Evolutionary conservation across 805 yeast species (phyloP).

Genomic region (Hanseniaspora guilliermondii): DNA sequence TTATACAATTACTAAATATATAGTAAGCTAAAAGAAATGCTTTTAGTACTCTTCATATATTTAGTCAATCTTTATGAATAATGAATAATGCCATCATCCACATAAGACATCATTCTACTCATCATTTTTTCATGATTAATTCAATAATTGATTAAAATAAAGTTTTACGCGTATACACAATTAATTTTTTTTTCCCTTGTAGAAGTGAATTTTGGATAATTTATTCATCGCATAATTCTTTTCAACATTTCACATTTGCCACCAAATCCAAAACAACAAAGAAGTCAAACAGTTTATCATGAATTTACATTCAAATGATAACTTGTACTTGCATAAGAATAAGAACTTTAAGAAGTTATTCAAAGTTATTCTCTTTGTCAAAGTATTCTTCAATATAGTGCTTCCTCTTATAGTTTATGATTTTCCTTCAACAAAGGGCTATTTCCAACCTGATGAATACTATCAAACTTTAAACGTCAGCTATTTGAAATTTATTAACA

Average conservation of each 20-base stretch:
- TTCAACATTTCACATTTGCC: background rate
- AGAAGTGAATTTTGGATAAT: background rate
- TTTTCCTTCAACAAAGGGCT: constrained; percentile 41
- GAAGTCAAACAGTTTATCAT: background rate
- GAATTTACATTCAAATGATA: background rate
- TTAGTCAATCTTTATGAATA: no score
- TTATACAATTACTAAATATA: no score
- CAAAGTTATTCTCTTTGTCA: background rate
- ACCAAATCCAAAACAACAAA: background rate
- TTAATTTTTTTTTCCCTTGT: background rate
- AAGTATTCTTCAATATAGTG: background rate
- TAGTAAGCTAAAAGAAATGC: no score
- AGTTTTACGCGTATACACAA: no score
- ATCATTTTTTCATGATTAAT: no score
- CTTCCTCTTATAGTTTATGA: constrained; percentile 45
- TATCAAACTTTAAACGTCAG: constrained; percentile 93
- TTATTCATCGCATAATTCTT: no score
- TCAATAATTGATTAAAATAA: no score
- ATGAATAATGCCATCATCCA: no score
- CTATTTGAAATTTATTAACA: constrained; percentile 29
- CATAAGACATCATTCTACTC: no score
- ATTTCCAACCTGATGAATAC: constrained; percentile 92
- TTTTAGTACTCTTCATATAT: no score
- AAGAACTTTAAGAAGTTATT: constrained; percentile 6
- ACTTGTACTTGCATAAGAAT: background rate